Base-by-base conservation (phyloP, 805 yeast species). In the Suhomyces xylopsoci region DNA sequence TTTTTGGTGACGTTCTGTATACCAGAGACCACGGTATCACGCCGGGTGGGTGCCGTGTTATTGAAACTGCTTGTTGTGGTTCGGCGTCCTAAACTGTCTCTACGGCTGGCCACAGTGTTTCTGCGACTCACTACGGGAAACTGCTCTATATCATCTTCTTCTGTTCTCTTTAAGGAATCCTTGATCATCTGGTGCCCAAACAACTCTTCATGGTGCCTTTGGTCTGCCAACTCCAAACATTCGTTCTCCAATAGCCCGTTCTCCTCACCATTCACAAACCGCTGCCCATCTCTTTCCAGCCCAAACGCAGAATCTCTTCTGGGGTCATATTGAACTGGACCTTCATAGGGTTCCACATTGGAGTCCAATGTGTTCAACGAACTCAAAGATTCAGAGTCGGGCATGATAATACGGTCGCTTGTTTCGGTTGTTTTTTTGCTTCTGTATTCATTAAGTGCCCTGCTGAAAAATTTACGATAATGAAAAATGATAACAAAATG, bases 1-100 rank as follows among this genome's bases (percentile, higher is more conserved):
- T 68, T 55, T 43, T 51, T 50, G 34, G 62, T 56, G 45, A 61
- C 45, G 7, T 47, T 49, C 51, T 65, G 67, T 25, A 66, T 54
- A 7, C 62, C 57, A 5, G 63, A 48, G 1, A 47, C 63, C 12
- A 65, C 59, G 8, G 70, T 65, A 32, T 28, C 32, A 28, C 32
- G 32, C 5, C 32, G 32, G 10, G n/a, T 12, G n/a, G 32, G 32
- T 12, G 32, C 32, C 10, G 32, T 12, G 12, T 10, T 28, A 5
- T 12, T 10, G 5, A 10, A 5, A 28, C 32, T 5, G 32, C 7
- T 28, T 5, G n/a, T 28, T 10, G 32, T 28, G 32, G 10, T 12
- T 28, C 32, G 32, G 12, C 32, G 32, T 28, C 32, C 32, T 28
- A 28, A 10, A 12, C n/a, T 28, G 32, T 12, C 9, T 28, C 32